A percentile compares a stretch with the other conserved stretches of the same genome.
Evolutionary conservation across 23 red algal genomes (phyloP).

Genomic region (Gracilaria caudata): DNA sequence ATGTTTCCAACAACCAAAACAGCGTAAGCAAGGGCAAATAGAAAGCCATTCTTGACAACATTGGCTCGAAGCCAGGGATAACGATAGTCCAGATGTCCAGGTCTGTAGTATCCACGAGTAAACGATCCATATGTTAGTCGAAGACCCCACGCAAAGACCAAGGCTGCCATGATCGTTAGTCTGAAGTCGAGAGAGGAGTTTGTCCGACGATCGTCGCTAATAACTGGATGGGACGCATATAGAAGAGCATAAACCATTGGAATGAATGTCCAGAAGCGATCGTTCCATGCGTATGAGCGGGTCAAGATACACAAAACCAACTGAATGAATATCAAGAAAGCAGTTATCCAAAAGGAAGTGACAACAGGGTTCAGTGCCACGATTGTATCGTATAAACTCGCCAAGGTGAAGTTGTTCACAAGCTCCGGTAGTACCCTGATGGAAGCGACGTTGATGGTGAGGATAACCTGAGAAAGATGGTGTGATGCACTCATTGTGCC

Average conservation of each 20-base stretch:
- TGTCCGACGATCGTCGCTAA: constrained; percentile 33
- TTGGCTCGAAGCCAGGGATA: constrained; percentile 59
- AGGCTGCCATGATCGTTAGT: constrained; percentile 32
- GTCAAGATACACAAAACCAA: constrained; percentile 34
- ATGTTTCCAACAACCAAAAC: constrained; percentile 29
- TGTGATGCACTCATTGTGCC: neutral
- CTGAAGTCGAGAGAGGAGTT: constrained; percentile 23
- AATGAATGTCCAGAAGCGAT: constrained; percentile 60
- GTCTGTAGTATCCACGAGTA: constrained; percentile 48
- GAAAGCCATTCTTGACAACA: constrained; percentile 32
- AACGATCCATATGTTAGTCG: constrained; percentile 36
- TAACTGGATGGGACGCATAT: constrained; percentile 32
- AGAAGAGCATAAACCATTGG: constrained; percentile 18
- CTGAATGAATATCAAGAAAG: constrained; percentile 52
- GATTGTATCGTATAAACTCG: constrained; percentile 6
- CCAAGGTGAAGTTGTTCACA: neutral
- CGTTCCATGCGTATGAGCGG: constrained; percentile 59
- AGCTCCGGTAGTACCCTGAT: constrained; percentile 3
- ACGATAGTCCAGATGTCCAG: constrained; percentile 48
- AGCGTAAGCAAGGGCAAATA: constrained; percentile 37
- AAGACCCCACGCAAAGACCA: constrained; percentile 46
- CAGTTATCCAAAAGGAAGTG: constrained; percentile 52
- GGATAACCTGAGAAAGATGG: neutral
- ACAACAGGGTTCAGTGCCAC: constrained; percentile 47
- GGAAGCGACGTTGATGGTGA: constrained; percentile 19